Evolutionary conservation across 2,329 filamentous ascomycete species (phyloP).

Genomic region (Clonostachys rosea): DNA sequence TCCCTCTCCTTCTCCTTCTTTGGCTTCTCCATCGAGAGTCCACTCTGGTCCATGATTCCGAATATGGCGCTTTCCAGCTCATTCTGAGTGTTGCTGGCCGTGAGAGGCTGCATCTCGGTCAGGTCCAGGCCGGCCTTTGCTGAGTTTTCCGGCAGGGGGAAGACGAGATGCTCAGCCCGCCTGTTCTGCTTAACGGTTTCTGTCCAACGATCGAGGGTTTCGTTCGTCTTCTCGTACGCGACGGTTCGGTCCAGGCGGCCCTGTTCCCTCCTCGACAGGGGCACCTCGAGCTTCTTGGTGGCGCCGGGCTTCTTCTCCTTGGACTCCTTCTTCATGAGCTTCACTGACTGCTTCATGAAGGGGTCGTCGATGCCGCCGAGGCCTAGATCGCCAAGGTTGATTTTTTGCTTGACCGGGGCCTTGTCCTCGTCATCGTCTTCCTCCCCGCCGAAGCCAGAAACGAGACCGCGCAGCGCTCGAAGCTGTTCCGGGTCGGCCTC

Average conservation of each 20-base stretch:
- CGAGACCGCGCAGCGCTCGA: constrained; percentile 62
- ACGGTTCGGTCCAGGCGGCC: constrained; percentile 76
- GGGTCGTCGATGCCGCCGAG: constrained; percentile 69
- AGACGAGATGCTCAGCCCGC: constrained; percentile 82
- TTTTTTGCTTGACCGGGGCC: constrained; percentile 54
- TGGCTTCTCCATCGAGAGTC: constrained; percentile 51
- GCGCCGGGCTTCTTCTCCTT: constrained; percentile 40
- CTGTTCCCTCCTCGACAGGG: constrained; percentile 81
- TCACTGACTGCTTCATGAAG: constrained; percentile 72
- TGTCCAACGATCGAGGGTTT: constrained; percentile 85
- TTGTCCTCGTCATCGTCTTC: constrained; percentile 37
- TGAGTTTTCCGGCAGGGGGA: constrained; percentile 74
- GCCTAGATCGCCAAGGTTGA: constrained; percentile 71
- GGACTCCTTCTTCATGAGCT: constrained; percentile 63
- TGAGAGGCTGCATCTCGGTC: constrained; percentile 61
- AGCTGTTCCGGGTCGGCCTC: constrained; percentile 50
- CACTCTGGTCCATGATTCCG: constrained; percentile 85
- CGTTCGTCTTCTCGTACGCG: constrained; percentile 87
- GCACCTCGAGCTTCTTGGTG: constrained; percentile 71
- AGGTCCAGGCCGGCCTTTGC: constrained; percentile 55
- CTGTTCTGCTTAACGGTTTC: constrained; percentile 95
- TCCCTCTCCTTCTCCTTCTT: constrained; percentile 50
- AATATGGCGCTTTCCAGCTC: constrained; percentile 85
- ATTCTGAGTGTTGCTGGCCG: constrained; percentile 59
- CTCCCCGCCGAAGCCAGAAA: constrained; percentile 64